Conservation (phyloP, 2,329 filamentous ascomycete genomes). For the Penicillium rolfsii region DNA sequence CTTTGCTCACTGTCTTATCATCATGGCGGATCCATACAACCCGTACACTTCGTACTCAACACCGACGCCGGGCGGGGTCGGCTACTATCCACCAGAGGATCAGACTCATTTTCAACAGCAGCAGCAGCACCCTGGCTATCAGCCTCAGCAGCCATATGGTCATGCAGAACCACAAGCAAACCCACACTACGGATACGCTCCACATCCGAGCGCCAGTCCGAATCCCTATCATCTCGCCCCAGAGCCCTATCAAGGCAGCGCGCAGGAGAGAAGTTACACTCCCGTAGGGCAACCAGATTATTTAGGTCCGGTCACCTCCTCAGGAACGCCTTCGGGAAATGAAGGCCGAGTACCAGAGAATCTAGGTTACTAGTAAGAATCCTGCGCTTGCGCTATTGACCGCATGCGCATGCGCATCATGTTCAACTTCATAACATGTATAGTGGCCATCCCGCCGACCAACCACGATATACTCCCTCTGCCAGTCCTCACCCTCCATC, state of each 20-base stretch:
- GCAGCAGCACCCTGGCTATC: slow-evolving; percentile 31
- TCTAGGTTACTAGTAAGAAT: slow-evolving; percentile 40
- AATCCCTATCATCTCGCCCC: slow-evolving; percentile 29
- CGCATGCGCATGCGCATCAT: neutral
- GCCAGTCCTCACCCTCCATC: slow-evolving; percentile 21
- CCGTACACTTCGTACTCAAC: slow-evolving; percentile 38
- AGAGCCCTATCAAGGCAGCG: slow-evolving; percentile 35
- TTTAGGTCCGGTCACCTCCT: slow-evolving; percentile 42
- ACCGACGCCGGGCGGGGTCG: slow-evolving; percentile 28
- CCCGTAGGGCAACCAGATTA: slow-evolving; percentile 44
- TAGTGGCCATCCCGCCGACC: slow-evolving; percentile 21
- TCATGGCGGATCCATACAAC: slow-evolving; percentile 59
- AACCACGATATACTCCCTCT: slow-evolving; percentile 26
- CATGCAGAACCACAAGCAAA: slow-evolving; percentile 25
- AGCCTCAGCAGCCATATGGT: slow-evolving; percentile 7
- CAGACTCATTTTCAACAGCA: slow-evolving; percentile 36
- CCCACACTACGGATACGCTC: slow-evolving; percentile 33
- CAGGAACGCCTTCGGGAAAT: slow-evolving; percentile 51
- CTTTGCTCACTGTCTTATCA: neutral
- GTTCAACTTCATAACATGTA: neutral
- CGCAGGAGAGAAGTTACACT: slow-evolving; percentile 49
- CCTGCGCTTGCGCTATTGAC: neutral
- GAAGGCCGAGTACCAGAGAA: slow-evolving; percentile 27
- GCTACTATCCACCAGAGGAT: slow-evolving; percentile 33
- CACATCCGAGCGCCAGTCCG: slow-evolving; percentile 27